Evolutionary conservation across 2,329 filamentous ascomycete genomes (phyloP), one percentile per base, ranked within the genome.

Genomic region (Dactylellina cionopaga): DNA sequence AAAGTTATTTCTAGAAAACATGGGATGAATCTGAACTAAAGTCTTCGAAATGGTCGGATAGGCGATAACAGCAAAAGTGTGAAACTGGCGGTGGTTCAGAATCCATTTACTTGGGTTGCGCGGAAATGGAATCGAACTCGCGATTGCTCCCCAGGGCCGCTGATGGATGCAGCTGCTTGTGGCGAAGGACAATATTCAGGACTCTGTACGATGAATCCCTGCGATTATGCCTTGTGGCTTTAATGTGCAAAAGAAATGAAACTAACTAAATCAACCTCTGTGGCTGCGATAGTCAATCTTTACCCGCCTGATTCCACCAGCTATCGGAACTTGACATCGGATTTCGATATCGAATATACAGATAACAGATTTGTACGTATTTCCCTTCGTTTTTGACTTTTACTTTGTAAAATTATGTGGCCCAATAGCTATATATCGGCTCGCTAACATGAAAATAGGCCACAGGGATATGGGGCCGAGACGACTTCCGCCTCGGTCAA

Each of bases 401-500:
- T n/a, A n/a, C n/a, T n/a, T n/a, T n/a, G n/a, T n/a, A n/a, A n/a
- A n/a, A n/a, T n/a, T n/a, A n/a, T n/a, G n/a, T n/a, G n/a, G n/a
- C n/a, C n/a, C n/a, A n/a, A n/a, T n/a, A n/a, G n/a, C n/a, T n/a
- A n/a, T n/a, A n/a, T n/a, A n/a, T n/a, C n/a, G n/a, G n/a, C n/a
- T n/a, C n/a, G n/a, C n/a, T n/a, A n/a, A n/a, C n/a, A n/a, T n/a
- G 1, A 22, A 43, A 25, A 33, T 39, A 68, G 63, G 54, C 54
- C 5, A n/a, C 5, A 17, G 63, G 63, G 3, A 15, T 49, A 13
- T 68, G 63, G 63, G 54, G 17, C 9, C 44, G 54, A 2, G 63
- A 68, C 10, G 60, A 27, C 25, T 59, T 68, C 46, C 35, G 63
- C n/a, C 54, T 68, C 6, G 63, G 63, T 4, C 63, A 68, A 19